Evolutionary conservation across 495 filamentous ascomycete genomes (phyloP).

Genomic region (Corynascus novoguineensis): DNA sequence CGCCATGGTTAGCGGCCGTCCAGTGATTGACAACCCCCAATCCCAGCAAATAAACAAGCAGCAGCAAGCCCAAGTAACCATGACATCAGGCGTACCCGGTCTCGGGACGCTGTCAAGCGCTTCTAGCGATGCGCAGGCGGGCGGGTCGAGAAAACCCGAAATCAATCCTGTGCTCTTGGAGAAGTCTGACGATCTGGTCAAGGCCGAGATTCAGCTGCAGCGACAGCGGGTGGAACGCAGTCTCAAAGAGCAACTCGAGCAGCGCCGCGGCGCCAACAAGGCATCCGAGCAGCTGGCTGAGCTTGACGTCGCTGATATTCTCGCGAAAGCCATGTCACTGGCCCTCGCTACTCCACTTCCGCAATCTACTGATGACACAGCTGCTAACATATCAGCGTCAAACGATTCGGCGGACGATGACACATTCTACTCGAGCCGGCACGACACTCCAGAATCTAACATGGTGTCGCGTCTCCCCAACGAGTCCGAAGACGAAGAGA

Average conservation of each 20-base stretch:
- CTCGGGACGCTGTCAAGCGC: conserved; percentile 21
- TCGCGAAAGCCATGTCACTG: conserved; percentile 64
- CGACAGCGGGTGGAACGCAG: conserved; percentile 72
- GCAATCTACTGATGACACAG: conserved; percentile 51
- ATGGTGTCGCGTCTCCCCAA: conserved; percentile 37
- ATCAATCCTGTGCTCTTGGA: conserved; percentile 76
- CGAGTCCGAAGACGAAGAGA: conserved; percentile 41
- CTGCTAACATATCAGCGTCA: conserved; percentile 52
- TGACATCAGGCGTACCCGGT: conserved; percentile 22
- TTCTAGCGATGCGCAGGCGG: conserved; percentile 25
- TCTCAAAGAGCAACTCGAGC: conserved; percentile 69
- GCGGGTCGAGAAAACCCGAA: conserved; percentile 38
- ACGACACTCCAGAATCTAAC: conserved; percentile 45
- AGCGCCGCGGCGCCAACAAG: conserved; percentile 50
- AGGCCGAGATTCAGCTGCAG: conserved; percentile 75
- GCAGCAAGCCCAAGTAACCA: conserved; percentile 28
- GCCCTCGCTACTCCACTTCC: conserved; percentile 44
- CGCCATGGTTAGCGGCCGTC: conserved; percentile 27
- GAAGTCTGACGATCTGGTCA: conserved; percentile 77
- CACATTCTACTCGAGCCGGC: conserved; percentile 88
- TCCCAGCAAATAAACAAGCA: conserved; percentile 37
- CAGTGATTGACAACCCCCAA: conserved; percentile 33
- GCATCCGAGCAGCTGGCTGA: conserved; percentile 58
- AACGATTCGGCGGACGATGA: conserved; percentile 86
- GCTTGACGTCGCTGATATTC: conserved; percentile 69